A percentile compares a stretch with the other conserved stretches of the same genome.
These are phyloP conservation scores for Zymoseptoria brevis DNA, from an alignment of 2,329 filamentous ascomycete species.

Conservation along the genomic window DNA sequence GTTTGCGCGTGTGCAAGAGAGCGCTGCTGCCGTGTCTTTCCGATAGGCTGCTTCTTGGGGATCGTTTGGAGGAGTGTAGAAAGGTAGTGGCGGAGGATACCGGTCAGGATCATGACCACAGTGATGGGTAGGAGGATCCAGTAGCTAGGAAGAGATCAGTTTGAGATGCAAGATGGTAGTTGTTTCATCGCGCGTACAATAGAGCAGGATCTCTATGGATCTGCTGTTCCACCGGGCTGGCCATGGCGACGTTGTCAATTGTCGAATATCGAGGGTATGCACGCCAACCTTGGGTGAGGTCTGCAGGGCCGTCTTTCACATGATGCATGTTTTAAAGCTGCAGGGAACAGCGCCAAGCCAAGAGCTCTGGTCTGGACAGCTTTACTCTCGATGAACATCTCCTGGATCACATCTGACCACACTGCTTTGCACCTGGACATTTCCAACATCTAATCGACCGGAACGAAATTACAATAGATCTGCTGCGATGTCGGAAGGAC, in stretches of 20 bases:
- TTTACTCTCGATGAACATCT: neutral
- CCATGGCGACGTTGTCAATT: slow-evolving; percentile 56
- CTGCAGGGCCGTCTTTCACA: neutral
- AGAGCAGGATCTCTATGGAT: slow-evolving; percentile 97
- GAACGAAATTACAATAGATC: neutral
- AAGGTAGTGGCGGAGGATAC: slow-evolving; percentile 91
- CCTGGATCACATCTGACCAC: neutral
- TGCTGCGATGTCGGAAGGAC: slow-evolving; percentile 24
- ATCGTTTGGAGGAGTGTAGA: slow-evolving; percentile 79
- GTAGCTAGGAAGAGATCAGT: slow-evolving; percentile 56
- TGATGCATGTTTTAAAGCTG: neutral
- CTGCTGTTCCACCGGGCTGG: slow-evolving; percentile 78
- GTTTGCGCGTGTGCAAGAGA: slow-evolving; percentile 76
- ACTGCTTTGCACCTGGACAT: neutral
- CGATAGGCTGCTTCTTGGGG: slow-evolving; percentile 72
- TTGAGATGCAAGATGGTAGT: slow-evolving; percentile 12
- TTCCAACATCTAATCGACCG: neutral
- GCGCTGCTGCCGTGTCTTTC: slow-evolving; percentile 74
- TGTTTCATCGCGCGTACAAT: slow-evolving; percentile 57
- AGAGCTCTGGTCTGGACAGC: neutral
- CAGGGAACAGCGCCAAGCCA: slow-evolving; percentile 4
- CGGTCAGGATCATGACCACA: slow-evolving; percentile 94
- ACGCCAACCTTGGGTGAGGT: neutral
- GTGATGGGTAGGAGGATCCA: slow-evolving; percentile 98
- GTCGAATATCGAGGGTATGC: neutral